These are phyloP conservation scores for Colletotrichum chlorophyti DNA, from an alignment of 2,329 filamentous ascomycete species.

Conservation along the genomic window DNA sequence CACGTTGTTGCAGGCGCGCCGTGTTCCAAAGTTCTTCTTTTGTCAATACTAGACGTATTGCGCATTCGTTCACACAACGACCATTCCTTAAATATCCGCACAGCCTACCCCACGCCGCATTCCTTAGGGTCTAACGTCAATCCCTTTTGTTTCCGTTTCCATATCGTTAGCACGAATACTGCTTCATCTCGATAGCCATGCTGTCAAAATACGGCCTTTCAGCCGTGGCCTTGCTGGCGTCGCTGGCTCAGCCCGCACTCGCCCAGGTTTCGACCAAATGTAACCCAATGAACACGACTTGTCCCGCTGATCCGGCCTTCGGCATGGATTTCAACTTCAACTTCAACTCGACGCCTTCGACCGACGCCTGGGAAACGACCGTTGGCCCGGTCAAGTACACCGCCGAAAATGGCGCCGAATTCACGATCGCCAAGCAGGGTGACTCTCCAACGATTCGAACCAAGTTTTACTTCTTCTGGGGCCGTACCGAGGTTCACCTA, in stretches of 20 bases:
- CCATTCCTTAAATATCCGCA: no score
- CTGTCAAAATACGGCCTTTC: conserved; percentile 36
- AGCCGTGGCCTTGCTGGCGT: conserved; percentile 48
- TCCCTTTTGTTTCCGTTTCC: neutral
- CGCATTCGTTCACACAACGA: neutral
- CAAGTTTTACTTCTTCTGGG: conserved; percentile 87
- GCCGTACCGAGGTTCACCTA: conserved; percentile 78
- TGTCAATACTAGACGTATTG: conserved; percentile 19
- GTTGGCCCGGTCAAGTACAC: conserved; percentile 70
- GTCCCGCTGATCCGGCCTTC: conserved; percentile 75
- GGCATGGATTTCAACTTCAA: conserved; percentile 66
- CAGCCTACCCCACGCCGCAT: no score
- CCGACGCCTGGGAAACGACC: conserved; percentile 72
- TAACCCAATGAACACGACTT: conserved; percentile 76
- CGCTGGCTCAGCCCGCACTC: conserved; percentile 52
- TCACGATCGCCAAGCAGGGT: conserved; percentile 73
- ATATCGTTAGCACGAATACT: neutral
- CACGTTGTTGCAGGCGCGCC: conserved; percentile 1
- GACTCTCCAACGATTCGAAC: conserved; percentile 82
- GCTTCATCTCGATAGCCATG: conserved; percentile 30
- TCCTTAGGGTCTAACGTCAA: neutral
- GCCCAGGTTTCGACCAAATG: conserved; percentile 82
- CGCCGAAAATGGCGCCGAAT: conserved; percentile 68
- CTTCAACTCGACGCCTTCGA: conserved; percentile 68
- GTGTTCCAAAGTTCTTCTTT: conserved; percentile 2